These are phyloP conservation scores for Phytophthora multivora DNA, from an alignment of 352 stramenopile genomes.

Conservation along the genomic window DNA sequence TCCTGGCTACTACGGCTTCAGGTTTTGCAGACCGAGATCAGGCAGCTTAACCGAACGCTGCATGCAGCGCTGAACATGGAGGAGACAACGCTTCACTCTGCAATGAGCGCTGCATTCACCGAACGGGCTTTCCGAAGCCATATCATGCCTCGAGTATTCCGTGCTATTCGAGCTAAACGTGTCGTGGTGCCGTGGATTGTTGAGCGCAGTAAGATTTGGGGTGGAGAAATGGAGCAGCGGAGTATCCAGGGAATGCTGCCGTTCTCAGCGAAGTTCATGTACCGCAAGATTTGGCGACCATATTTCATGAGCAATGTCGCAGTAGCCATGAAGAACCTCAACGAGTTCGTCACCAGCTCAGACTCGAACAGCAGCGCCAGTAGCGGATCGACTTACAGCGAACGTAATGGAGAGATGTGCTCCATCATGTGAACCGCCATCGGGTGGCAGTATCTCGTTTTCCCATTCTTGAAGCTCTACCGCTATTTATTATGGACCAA, in stretches of 20 bases:
- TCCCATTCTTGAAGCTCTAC: conserved; percentile 28
- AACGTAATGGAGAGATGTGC: conserved; percentile 44
- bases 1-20: conserved; percentile 71
- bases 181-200: conserved; percentile 88
- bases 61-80: conserved; percentile 77
- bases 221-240: conserved; percentile 70
- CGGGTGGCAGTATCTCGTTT: conserved; percentile 6
- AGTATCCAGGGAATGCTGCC: conserved; percentile 73
- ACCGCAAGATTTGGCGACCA: conserved; percentile 83
- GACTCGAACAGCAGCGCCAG: conserved; percentile 27
- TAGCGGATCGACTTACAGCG: conserved; percentile 29
- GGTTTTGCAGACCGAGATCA: conserved; percentile 64
- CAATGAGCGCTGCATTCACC: conserved; percentile 65
- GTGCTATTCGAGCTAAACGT: conserved; percentile 74
- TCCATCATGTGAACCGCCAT: conserved; percentile 34
- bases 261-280: conserved; percentile 80
- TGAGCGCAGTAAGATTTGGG: conserved; percentile 85
- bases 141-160: conserved; percentile 80
- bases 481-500: conserved; percentile 48
- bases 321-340: conserved; percentile 79
- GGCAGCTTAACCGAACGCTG: conserved; percentile 71
- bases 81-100: conserved; percentile 64
- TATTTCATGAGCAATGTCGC: conserved; percentile 86
- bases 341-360: conserved; percentile 58
- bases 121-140: conserved; percentile 77